Evolutionary conservation across 768 basidiomycete species (phyloP), one percentile per base, ranked within the genome.

Genomic region (Sutorius australiensis): DNA sequence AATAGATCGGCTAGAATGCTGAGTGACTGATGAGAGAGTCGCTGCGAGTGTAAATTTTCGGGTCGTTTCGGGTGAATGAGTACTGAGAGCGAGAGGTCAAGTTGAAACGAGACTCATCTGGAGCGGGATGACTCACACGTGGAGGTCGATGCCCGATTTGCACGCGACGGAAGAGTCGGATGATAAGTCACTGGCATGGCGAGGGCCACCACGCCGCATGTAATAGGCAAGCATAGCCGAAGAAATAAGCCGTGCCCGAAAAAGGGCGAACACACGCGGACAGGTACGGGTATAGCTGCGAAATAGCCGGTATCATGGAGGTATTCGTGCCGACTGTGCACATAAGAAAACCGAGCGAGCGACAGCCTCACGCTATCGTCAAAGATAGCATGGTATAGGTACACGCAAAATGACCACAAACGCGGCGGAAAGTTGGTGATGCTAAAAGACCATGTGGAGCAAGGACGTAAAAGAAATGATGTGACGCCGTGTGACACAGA

Each of bases 401-500:
- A 24, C 24, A 24, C 24, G 4, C 37, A 17, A 27, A 40, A 54
- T 52, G 53, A 53, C 53, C 53, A 41, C 41, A 6, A 10, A 2
- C 16, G 34, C 3, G 16, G 34, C 34, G 34, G 34, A n/a, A 36
- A 24, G 24, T n/a, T 36, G 14, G 34, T 14, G 16, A 36, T 13
- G 33, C n/a, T 34, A 5, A 16, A n/a, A 6, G 6, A 44, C 47
- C 59, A 62, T 60, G 58, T 62, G 61, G 37, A n/a, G 2, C 53
- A 48, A 7, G 8, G 50, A 62, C 60, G 60, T 61, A 61, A 61
- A 46, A 13, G 51, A 55, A 17, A 38, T 11, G 19, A 1, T 6
- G 19, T 47, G 58, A 27, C 46, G 4, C 4, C 4, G 4, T 24
- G 21, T 45, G 44, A 46, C 45, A 10, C 19, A 33, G 31, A 28